Percentiles rank a stretch among this genome's conserved stretches.
phyloP scores from a whole-genome alignment of 805 yeast genomes.

The Starmerella tilneyi region DNA sequence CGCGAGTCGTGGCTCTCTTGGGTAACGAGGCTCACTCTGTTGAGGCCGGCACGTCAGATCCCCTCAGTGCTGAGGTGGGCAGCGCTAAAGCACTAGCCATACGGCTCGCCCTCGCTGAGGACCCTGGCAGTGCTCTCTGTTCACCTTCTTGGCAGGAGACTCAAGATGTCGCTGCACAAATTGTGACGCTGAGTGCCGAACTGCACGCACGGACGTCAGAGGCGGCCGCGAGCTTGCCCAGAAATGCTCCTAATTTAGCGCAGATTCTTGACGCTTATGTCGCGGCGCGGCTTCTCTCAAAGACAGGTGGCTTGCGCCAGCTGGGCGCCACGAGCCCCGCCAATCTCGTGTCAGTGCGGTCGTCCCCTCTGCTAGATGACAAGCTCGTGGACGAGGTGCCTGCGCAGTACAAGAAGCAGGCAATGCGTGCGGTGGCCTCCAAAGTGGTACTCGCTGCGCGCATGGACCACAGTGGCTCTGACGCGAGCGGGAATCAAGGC shows the following conservation, averaged over 20 bases:
- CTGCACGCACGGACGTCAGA: neutral
- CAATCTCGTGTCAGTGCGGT: conserved; percentile 50
- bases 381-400: conserved; percentile 15
- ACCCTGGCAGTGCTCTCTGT: neutral
- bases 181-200: neutral
- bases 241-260: conserved; percentile 68
- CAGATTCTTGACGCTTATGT: conserved; percentile 60
- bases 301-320: conserved; percentile 56
- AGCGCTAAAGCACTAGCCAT: neutral
- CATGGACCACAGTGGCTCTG: conserved; percentile 42
- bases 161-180: neutral
- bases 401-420: conserved; percentile 41
- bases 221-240: neutral
- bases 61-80: neutral
- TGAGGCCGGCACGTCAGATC: neutral
- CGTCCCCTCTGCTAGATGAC: conserved; percentile 31
- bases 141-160: neutral
- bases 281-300: conserved; percentile 61
- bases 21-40: neutral
- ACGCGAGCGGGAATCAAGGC: conserved; percentile 47
- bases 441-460: conserved; percentile 76
- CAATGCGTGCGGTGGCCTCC: conserved; percentile 67
- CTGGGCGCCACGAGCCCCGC: conserved; percentile 69
- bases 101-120: conserved; percentile 1
- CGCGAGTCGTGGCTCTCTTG: neutral